Evolutionary conservation across 441 rosid species (phyloP).

Genomic region (Erodium texanum): DNA sequence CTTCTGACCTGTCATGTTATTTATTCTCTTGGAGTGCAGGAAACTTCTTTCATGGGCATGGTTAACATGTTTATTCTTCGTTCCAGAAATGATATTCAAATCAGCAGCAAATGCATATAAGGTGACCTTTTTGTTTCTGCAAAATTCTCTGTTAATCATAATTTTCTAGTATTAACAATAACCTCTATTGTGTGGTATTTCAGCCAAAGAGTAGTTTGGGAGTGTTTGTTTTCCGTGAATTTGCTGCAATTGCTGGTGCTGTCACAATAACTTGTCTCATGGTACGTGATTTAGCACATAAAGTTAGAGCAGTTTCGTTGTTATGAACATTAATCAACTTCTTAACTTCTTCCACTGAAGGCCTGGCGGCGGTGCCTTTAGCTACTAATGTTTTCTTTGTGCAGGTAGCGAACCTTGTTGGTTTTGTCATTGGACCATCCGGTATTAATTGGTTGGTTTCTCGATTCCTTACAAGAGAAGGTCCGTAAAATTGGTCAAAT

Average conservation of each 20-base stretch:
- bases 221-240: slow-evolving; percentile 50
- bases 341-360: no score
- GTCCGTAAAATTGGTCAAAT: slow-evolving; percentile 25
- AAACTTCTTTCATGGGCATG: slow-evolving; percentile 99
- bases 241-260: slow-evolving; percentile 70
- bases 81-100: slow-evolving; percentile 79
- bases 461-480: slow-evolving; percentile 56
- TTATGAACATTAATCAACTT: no score
- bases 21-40: slow-evolving; percentile 41
- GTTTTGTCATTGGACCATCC: slow-evolving; percentile 85
- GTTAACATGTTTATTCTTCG: slow-evolving; percentile 88
- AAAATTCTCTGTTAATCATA: not conserved
- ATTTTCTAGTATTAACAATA: not conserved
- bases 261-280: slow-evolving; percentile 83
- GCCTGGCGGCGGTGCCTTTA: no score
- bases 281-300: slow-evolving; percentile 29
- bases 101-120: slow-evolving; percentile 52
- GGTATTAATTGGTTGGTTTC: slow-evolving; percentile 66
- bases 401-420: slow-evolving; percentile 90
- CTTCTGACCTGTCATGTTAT: slow-evolving; percentile 20
- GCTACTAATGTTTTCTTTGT: slow-evolving; percentile 11
- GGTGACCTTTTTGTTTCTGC: slow-evolving; percentile 34
- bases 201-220: slow-evolving; percentile 60
- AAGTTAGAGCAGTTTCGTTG: no score
- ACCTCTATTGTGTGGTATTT: slow-evolving; percentile 2